phyloP scores from a whole-genome alignment of 164 flowering plant genomes.

The Echeveria elegans region DNA sequence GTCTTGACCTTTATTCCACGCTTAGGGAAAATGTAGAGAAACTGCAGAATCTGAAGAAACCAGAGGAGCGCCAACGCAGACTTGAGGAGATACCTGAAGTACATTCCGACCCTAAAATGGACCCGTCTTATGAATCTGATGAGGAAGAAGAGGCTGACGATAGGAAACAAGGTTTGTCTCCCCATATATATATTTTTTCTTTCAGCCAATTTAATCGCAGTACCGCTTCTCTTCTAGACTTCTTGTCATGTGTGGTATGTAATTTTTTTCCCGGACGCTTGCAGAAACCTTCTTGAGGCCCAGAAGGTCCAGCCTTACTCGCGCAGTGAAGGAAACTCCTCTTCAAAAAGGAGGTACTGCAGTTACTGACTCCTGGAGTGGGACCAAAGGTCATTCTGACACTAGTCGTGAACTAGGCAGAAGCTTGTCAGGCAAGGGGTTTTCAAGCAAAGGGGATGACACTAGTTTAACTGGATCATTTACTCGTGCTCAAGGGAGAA shows the following conservation, averaged over 20 bases:
- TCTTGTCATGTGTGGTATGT: neutral
- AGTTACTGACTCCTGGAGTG: constrained; percentile 46
- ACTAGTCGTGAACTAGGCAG: constrained; percentile 36
- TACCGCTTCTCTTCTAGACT: constrained; percentile 5
- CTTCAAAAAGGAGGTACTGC: constrained; percentile 34
- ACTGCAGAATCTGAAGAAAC: constrained; percentile 64
- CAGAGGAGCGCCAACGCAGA: constrained; percentile 82
- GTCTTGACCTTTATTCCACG: constrained; percentile 68
- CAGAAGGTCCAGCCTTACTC: constrained; percentile 38
- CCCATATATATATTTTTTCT: neutral
- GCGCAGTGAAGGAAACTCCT: constrained; percentile 47
- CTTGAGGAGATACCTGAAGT: constrained; percentile 75
- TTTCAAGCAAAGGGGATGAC: constrained; percentile 26
- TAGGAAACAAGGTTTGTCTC: constrained; percentile 42
- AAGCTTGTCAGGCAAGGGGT: constrained; percentile 32
- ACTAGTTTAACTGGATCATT: constrained; percentile 21
- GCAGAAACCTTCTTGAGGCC: constrained; percentile 42
- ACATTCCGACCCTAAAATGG: constrained; percentile 90
- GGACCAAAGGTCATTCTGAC: constrained; percentile 27
- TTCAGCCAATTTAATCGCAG: neutral
- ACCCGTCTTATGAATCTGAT: constrained; percentile 80
- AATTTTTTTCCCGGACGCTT: constrained; percentile 13
- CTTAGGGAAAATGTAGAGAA: constrained; percentile 95
- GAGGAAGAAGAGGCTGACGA: constrained; percentile 57
- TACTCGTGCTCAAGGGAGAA: constrained; percentile 40